phyloP scores from a whole-genome alignment of 2,329 filamentous ascomycete genomes.

The Fusarium sterilihyphosum region DNA sequence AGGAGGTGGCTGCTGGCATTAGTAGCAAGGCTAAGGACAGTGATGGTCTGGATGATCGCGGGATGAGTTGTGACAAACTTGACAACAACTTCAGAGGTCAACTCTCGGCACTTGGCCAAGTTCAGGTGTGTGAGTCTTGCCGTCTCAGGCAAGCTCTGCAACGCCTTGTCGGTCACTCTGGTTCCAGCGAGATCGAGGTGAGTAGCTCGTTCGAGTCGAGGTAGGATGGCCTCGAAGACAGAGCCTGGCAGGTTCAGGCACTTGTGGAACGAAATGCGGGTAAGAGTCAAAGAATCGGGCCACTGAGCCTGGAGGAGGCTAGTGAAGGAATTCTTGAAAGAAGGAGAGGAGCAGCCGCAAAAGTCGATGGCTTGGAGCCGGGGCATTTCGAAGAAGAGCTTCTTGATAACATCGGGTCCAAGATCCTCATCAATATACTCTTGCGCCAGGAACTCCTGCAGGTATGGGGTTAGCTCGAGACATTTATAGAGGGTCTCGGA shows the following conservation, averaged over 20 bases:
- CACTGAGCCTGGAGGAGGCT: constrained; percentile 63
- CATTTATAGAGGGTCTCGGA: constrained; percentile 77
- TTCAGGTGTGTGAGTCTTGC: constrained; percentile 82
- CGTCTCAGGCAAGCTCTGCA: constrained; percentile 75
- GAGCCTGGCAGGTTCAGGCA: constrained; percentile 75
- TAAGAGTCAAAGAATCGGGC: constrained; percentile 67
- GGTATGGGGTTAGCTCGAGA: constrained; percentile 74
- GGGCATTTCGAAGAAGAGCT: constrained; percentile 74
- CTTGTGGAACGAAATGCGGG: constrained; percentile 80
- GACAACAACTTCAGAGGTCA: constrained; percentile 73
- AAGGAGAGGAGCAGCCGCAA: constrained; percentile 75
- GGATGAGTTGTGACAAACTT: constrained; percentile 78
- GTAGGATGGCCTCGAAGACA: constrained; percentile 75
- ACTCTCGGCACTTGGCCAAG: constrained; percentile 76
- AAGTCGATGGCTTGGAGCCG: constrained; percentile 77
- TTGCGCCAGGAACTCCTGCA: constrained; percentile 82
- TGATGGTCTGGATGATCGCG: constrained; percentile 69
- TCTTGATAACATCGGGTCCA: constrained; percentile 72
- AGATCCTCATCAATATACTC: constrained; percentile 85
- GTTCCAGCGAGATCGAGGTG: constrained; percentile 85
- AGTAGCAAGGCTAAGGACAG: constrained; percentile 78
- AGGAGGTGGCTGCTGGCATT: constrained; percentile 79
- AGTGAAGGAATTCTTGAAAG: constrained; percentile 74
- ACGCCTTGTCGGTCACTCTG: constrained; percentile 75
- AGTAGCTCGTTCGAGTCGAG: constrained; percentile 75